Evolutionary conservation across 1,284 basidiomycete genomes (phyloP), one percentile per base, ranked within the genome.

Genomic region (Calocybe gambosa): DNA sequence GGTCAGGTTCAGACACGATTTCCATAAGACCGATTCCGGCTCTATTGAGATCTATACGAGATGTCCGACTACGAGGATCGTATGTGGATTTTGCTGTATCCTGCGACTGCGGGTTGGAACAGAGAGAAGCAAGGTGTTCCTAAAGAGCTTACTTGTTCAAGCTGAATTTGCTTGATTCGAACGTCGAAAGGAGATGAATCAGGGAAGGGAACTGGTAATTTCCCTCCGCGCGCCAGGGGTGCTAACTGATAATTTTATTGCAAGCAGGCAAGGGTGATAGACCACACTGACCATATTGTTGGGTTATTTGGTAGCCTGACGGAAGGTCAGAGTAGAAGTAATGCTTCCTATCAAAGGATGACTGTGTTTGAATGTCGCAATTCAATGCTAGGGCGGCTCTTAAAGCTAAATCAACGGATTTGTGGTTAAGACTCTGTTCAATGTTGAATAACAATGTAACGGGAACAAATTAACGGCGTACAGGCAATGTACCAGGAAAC

Each of bases 301-400:
- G 95, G 0, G 95, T 98, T 53, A 98, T 95, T 67, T 99, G 96
- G 65, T 94, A 99, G 0, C 94, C 95, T 2, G 86, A 74, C 0
- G 96, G 93, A 25, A 97, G 77, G 65, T 99, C 95, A 1, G 91
- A 80, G 62, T 99, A 99, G 66, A 98, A 98, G 63, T 99, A 99
- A 63, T 99, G 95, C 63, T 99, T 99, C 55, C 95, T 75, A 66
- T 99, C 95, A 55, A 97, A 97, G 1, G 86, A 75, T 0, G 89
- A 94, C n/a, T 75, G 73, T 0, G 56, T 56, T 56, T 90, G 87
- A 7, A 98, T 74, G 0, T 77, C 55, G 37, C 89, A 84, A 28
- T 82, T 69, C 25, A 99, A 73, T 1, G 94, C 93, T 1, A 95
- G 59, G 0, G 93, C 88, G 0, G 93, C 88, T 13, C 89, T 73